Base-by-base conservation (phyloP, 495 filamentous ascomycete species). In the Penicillium pancosmium region DNA sequence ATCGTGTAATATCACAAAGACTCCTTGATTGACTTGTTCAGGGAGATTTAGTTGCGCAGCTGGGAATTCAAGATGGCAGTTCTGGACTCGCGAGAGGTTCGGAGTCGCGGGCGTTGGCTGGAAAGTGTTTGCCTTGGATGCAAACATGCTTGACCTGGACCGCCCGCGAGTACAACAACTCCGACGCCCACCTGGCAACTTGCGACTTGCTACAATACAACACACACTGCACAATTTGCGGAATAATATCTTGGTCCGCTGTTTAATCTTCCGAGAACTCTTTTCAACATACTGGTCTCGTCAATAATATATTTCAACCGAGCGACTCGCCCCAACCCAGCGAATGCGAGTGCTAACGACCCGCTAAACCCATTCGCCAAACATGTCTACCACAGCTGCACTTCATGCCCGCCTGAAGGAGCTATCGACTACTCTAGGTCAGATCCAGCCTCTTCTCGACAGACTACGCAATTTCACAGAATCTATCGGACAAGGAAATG, bases 371-470 rank as follows among this genome's bases (percentile, higher is more conserved):
- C 38, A 15, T 18, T 11, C 44, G 31, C 55, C 57, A 62, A 79
- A 71, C 40, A 82, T 85, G 81, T 84, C 87, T 35, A 64, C 70
- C 15, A 78, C 82, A 53, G 77, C 88, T 58, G 66, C 78, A 31
- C 80, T 93, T 25, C 83, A 87, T 34, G 78, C 83, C 53, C 87
- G 90, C 49, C 80, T 94, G 34, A 78, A 81, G 55, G 78, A 85
- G 59, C 80, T 95, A 13, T 87, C 89, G 49, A 84, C 89, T 50
- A 78, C 86, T 16, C 83, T 91, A 35, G 82, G 80, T 62, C 79
- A 88, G 60, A 84, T 88, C 21, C 81, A 87, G 55, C 84, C 87
- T n/a, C 82, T 95, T 13, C 90, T 96, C 57, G 73, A 85, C 50
- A 88, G 89, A 7, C 82, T 97, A 9, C 80, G 84, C 27, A 88